A percentile compares a stretch with the other conserved stretches of the same genome.
phyloP scores from a whole-genome alignment of 352 stramenopile species.

The Globisporangium nagaii region DNA sequence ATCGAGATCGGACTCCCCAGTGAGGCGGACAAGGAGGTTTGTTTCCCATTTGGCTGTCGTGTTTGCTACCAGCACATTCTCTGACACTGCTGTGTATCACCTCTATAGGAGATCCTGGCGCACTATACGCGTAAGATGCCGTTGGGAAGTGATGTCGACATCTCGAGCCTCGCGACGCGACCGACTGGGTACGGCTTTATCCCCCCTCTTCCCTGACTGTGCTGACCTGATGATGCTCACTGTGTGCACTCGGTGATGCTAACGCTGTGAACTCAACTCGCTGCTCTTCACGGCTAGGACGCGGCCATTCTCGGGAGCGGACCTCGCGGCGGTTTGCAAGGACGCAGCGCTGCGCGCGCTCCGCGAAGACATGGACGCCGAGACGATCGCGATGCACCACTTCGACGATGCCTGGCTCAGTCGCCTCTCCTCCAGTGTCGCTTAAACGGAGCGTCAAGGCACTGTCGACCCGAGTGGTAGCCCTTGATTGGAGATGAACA shows the following conservation, averaged over 20 bases:
- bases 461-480: too few species aligned
- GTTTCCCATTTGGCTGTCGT: neutral
- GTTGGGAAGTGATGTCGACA: slow-evolving; percentile 45
- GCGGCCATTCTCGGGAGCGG: slow-evolving; percentile 46
- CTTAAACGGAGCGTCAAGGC: too few species aligned
- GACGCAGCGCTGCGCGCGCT: slow-evolving; percentile 75
- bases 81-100: too few species aligned
- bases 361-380: slow-evolving; percentile 48
- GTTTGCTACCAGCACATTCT: too few species aligned
- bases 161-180: slow-evolving; percentile 31
- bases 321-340: slow-evolving; percentile 68
- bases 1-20: slow-evolving; percentile 55
- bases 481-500: too few species aligned
- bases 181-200: slow-evolving; percentile 24
- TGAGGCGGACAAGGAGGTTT: slow-evolving; percentile 27
- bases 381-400: slow-evolving; percentile 26
- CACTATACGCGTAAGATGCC: slow-evolving; percentile 71
- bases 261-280: too few species aligned
- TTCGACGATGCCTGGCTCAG: slow-evolving; percentile 49
- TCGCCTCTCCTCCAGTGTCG: too few species aligned
- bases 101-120: slow-evolving; percentile 62
- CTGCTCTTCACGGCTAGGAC: slow-evolving; percentile 13
- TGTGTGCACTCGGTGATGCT: neutral
- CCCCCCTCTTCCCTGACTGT: too few species aligned
- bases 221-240: too few species aligned